These are phyloP conservation scores for Podospora conica DNA, from an alignment of 495 filamentous ascomycete genomes.

Conservation along the genomic window DNA sequence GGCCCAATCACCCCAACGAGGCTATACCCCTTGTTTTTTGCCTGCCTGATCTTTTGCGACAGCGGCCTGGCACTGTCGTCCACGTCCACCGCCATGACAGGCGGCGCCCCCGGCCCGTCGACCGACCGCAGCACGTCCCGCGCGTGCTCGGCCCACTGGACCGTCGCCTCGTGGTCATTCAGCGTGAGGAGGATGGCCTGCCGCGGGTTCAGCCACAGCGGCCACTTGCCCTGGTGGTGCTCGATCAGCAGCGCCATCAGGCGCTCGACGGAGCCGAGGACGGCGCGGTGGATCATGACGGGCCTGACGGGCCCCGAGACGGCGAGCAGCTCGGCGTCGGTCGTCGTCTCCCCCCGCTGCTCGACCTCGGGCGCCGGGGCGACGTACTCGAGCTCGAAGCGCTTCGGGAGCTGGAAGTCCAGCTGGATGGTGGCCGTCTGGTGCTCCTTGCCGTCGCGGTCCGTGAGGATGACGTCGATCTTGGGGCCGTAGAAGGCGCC, in stretches of 20 bases:
- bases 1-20: slow-evolving; percentile 69
- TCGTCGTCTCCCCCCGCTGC: slow-evolving; percentile 44
- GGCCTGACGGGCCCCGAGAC: slow-evolving; percentile 56
- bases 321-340: slow-evolving; percentile 37
- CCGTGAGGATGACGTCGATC: slow-evolving; percentile 82
- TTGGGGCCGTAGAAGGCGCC: slow-evolving; percentile 96
- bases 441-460: slow-evolving; percentile 80
- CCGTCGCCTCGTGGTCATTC: slow-evolving; percentile 54
- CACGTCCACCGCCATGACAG: slow-evolving; percentile 60
- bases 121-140: slow-evolving; percentile 36
- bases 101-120: slow-evolving; percentile 30
- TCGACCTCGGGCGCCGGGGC: slow-evolving; percentile 70
- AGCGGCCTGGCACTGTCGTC: slow-evolving; percentile 63
- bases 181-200: slow-evolving; percentile 76
- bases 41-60: slow-evolving; percentile 62
- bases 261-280: slow-evolving; percentile 80
- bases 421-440: slow-evolving; percentile 91
- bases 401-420: slow-evolving; percentile 85
- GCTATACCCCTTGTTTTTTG: slow-evolving; percentile 67
- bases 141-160: slow-evolving; percentile 50
- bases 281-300: slow-evolving; percentile 82
- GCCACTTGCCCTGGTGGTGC: slow-evolving; percentile 74
- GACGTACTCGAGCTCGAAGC: slow-evolving; percentile 71
- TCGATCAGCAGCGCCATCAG: slow-evolving; percentile 86
- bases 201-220: slow-evolving; percentile 85